Base-by-base conservation (phyloP, 1,284 basidiomycete species). In the Ceratobasidium sp. region DNA sequence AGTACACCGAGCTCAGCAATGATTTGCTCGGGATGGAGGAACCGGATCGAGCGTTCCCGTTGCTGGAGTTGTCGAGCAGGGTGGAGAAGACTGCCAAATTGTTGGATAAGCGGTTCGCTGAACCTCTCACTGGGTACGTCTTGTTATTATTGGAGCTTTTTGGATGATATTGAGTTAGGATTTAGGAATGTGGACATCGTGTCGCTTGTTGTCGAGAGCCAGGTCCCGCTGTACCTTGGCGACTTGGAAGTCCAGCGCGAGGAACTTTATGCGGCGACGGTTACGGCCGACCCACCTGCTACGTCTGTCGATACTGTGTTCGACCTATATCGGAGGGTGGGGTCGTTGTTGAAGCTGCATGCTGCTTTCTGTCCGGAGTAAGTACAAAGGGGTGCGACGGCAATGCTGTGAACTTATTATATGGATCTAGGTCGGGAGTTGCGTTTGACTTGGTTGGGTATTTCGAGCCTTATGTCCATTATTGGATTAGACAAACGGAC, bases 401-500 rank as follows among this genome's bases (percentile, higher is more conserved):
- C 29, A 50, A 11, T 72, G 15, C 33, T 53, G 24, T 63, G 63
- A 60, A 76, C 74, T 54, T 47, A 74, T 48, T 47, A n/a, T 1
- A 15, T 31, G 62, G 44, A 50, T 63, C 65, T 79, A 90, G 91
- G 29, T 86, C 86, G 3, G 85, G 86, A 24, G 79, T 90, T 22
- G 84, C 87, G n/a, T 93, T 95, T 78, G 87, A 94, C 76, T 82
- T 93, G 22, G 87, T 88, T 8, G 85, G 84, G 1, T 95, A 94
- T 84, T 99, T 99, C 80, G 93, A 94, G 81, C 90, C 93, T 1
- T 96, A 95, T 81, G 93, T 99, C 11, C 87, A 90, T 3, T 90
- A 93, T 77, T 99, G 97, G 97, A 84, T 99, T 8, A 81, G 90
- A n/a, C 91, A 92, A 76, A 98, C 95, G 0, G 95, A 97, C 78